Evolutionary conservation across 768 basidiomycete genomes (phyloP), one percentile per base, ranked within the genome.

Genomic region (Boletus rubescentipes): DNA sequence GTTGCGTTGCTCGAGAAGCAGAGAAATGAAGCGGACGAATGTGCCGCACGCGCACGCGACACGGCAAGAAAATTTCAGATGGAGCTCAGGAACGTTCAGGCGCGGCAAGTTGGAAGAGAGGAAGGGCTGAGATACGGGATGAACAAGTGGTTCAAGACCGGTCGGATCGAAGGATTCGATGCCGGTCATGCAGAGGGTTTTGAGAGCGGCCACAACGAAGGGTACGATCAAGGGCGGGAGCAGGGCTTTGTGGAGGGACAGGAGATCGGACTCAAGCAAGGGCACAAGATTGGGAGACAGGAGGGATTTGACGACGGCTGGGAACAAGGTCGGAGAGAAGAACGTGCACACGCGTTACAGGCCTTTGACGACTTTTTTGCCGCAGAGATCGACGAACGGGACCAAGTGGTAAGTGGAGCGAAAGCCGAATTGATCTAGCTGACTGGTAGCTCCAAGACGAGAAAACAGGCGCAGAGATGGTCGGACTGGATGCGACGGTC

Each of bases 301-400:
- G 67, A 70, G 14, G 72, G 62, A 20, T 71, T 61, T 41, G 67
- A 72, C 23, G 68, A 73, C 8, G 77, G 75, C 11, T 65, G 64
- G 51, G 60, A 65, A 53, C 57, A 72, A 60, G 78, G 78, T 58
- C 69, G 74, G 55, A 72, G 66, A 49, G 79, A 81, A 59, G 83
- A 84, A 66, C 77, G 82, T 30, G 67, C 70, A 41, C 77, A 75
- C 57, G 84, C 83, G 1, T 54, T 83, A 26, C 77, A 79, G 46
- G 81, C 81, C 9, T 83, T 87, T 69, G 82, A 86, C 65, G 73
- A 73, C 36, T 81, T 84, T 67, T 67, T 84, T 49, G 70, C 71
- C 21, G 68, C 76, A 59, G 79, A 84, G 54, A 66, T 72, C 56
- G 72, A 71, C 55, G 62, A 63, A 9, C 51, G 46, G 1, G 64